These are phyloP conservation scores for Penicillium sp. DNA, from an alignment of 2,329 filamentous ascomycete genomes.

Conservation along the genomic window DNA sequence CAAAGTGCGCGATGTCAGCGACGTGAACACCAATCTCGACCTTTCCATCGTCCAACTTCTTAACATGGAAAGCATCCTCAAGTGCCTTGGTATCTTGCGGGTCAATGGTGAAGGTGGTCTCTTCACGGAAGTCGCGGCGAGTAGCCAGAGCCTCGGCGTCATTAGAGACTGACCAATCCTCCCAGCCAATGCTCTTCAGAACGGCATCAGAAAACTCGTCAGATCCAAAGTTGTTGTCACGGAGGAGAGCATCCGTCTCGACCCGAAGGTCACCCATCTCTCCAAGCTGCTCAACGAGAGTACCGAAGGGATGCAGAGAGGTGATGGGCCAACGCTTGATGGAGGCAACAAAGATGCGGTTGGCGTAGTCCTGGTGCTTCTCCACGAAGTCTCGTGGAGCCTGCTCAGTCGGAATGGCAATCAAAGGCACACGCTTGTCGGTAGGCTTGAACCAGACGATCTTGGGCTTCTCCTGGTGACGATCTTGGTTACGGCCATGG, in stretches of 20 bases:
- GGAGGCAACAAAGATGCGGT: conserved; percentile 96
- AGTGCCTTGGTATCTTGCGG: conserved; percentile 84
- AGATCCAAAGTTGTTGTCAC: conserved; percentile 97
- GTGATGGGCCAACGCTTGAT: conserved; percentile 99
- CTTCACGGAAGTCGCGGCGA: conserved; percentile 85
- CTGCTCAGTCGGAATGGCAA: conserved; percentile 97
- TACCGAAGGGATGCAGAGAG: conserved; percentile 97
- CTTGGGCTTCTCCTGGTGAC: conserved; percentile 94
- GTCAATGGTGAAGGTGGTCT: conserved; percentile 89
- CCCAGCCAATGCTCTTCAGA: conserved; percentile 83
- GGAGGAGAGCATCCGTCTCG: conserved; percentile 92
- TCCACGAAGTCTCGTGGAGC: conserved; percentile 97
- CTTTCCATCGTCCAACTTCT: conserved; percentile 75
- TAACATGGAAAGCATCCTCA: conserved; percentile 90
- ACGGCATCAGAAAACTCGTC: conserved; percentile 98
- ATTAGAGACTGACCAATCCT: conserved; percentile 83
- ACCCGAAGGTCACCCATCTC: conserved; percentile 97
- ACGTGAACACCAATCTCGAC: conserved; percentile 95
- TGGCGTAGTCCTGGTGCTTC: conserved; percentile 95
- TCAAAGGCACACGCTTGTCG: conserved; percentile 95
- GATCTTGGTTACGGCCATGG: conserved; percentile 71
- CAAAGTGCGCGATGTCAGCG: conserved; percentile 91
- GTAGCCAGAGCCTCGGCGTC: conserved; percentile 74
- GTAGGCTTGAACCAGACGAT: conserved; percentile 99
- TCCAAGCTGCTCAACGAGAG: conserved; percentile 92